Evolutionary conservation across 257 asterid genomes (phyloP).

Genomic region (Przewalskia tangutica): DNA sequence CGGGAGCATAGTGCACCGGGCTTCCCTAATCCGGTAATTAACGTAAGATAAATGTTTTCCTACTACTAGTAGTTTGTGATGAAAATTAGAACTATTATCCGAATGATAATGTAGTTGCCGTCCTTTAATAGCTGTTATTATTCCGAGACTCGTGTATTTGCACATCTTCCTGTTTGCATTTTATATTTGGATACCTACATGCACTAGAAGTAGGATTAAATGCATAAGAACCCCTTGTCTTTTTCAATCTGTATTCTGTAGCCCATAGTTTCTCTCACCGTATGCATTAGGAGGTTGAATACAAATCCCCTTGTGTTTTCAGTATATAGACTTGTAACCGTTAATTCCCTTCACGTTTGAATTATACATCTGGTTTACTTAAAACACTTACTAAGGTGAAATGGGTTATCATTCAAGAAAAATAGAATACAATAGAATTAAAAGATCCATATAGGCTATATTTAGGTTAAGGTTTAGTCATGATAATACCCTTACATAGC

Average conservation of each 20-base stretch:
- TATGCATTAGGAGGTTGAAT: neutral
- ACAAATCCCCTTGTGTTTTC: neutral
- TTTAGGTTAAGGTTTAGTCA: neutral
- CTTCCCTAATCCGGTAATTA: no score
- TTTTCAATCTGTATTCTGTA: neutral
- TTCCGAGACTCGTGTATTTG: neutral
- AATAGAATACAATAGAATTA: neutral
- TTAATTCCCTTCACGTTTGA: neutral
- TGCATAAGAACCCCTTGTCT: neutral
- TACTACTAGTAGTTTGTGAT: no score
- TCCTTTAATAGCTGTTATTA: no score
- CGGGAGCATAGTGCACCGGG: no score
- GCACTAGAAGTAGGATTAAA: neutral
- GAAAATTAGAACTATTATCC: no score
- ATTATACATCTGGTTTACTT: neutral
- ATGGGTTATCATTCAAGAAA: neutral
- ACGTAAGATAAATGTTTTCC: neutral
- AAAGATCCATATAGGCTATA: neutral
- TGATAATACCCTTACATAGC: neutral
- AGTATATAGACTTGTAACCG: neutral
- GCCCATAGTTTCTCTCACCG: neutral
- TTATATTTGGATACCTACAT: no score
- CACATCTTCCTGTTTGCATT: neutral
- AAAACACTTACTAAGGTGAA: neutral
- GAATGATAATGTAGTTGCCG: no score